Conservation (phyloP, 345 rosid species). For the Eucalyptus marginata region DNA sequence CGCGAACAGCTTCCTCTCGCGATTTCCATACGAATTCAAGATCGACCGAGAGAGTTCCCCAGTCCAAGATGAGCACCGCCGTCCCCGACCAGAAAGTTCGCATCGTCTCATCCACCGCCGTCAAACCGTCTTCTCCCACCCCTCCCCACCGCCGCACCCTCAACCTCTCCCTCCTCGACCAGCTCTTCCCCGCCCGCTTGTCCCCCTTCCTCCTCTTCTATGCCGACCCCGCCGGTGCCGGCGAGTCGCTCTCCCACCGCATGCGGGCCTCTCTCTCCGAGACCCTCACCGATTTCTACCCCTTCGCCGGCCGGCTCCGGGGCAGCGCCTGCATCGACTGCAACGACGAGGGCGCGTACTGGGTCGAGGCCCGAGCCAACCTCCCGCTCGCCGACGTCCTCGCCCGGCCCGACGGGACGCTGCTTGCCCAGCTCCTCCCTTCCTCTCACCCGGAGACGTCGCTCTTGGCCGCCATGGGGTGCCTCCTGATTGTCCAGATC, state of each 20-base stretch:
- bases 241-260: background rate
- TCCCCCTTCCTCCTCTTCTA: background rate
- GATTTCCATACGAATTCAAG: too few relatives aligned
- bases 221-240: background rate
- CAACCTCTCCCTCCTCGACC: conserved; percentile 21
- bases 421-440: background rate
- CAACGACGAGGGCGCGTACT: conserved; percentile 1
- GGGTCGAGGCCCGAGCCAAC: background rate
- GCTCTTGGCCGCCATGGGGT: background rate
- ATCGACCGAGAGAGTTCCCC: too few relatives aligned
- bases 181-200: conserved; percentile 8
- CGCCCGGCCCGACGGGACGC: background rate
- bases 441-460: background rate
- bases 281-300: background rate
- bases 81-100: background rate
- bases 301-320: background rate
- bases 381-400: background rate
- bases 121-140: conserved; percentile 18
- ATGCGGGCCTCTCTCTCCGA: background rate
- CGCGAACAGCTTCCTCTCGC: too few relatives aligned
- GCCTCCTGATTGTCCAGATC: background rate
- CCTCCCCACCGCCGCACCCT: background rate
- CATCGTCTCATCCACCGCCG: background rate
- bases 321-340: background rate
- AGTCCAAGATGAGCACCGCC: background rate